Base-by-base conservation (phyloP, 23 red algal species). In the Cyanidium caldarium region DNA sequence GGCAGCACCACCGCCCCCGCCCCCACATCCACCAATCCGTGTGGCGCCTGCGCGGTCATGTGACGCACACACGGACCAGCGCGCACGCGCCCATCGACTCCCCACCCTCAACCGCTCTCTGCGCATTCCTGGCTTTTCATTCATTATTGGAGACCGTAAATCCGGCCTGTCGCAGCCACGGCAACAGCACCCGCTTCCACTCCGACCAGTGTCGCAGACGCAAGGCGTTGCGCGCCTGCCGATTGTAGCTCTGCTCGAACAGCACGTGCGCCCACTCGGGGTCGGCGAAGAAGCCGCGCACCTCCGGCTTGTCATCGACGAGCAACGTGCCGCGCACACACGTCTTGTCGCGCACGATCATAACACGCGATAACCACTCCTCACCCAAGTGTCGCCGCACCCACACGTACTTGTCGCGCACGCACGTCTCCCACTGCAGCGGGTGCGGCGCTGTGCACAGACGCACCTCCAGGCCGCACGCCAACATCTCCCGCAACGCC, bases 271-370 rank as follows among this genome's bases (percentile, higher is more conserved):
- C 65, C 89, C 89, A 94, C 29, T 94, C 89, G 25, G 89, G 89
- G 1, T 72, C 35, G 2, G 65, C 72, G 39, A 72, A 78, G 19
- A 68, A 45, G 35, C 89, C 89, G 20, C 40, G 57, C 2, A 94
- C 73, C 23, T 38, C 36, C 41, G 89, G 89, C 65, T 94, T 94
- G 72, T 94, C 89, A 65, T 94, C 89, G 37, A 94, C 86, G 29
- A 94, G 70, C 25, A 94, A 68, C 25, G 51, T 33, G 35, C 89
- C 89, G 41, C 73, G 75, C 0, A 94, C 83, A 44, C 85, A 66
- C 42, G 89, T 87, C 40, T 94, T 94, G 58, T 94, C 89, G 7
- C 89, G 66, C 20, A 82, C 84, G 67, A 94, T 83, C 20, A 94
- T 78, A 37, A 94, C 35, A 0, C 79, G 77, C 33, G 74, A 23